Conservation (phyloP, 345 rosid genomes). For the Microthlaspi erraticum region DNA sequence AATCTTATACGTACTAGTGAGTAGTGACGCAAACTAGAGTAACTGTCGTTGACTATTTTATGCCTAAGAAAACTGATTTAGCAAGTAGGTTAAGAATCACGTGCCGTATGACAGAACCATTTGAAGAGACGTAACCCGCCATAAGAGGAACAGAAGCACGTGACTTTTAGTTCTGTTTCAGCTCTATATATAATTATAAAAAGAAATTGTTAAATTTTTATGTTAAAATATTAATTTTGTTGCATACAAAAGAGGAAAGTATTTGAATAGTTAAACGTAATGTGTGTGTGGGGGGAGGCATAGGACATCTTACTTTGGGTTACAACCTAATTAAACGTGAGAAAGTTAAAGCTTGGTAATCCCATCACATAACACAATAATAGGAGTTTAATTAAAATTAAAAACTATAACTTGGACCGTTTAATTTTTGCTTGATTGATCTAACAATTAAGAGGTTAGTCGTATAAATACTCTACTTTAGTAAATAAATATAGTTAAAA, state of each 20-base stretch:
- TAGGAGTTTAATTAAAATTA: constrained; percentile 4
- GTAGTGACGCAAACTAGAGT: constrained; percentile 9
- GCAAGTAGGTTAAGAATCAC: constrained; percentile 39
- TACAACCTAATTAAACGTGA: constrained; percentile 22
- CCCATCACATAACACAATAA: not conserved
- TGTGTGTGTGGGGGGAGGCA: constrained; percentile 14
- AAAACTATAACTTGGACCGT: not conserved
- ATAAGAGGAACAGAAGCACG: constrained; percentile 40
- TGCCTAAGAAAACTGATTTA: not conserved
- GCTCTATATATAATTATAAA: constrained; percentile 7
- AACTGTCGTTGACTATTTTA: constrained; percentile 15
- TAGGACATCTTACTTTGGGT: constrained; percentile 32
- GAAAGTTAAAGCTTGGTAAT: constrained; percentile 11
- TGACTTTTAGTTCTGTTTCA: constrained; percentile 32
- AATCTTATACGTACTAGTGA: not conserved
- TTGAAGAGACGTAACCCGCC: constrained; percentile 34
- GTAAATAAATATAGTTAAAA: too few relatives aligned
- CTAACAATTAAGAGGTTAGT: not conserved
- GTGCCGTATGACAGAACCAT: constrained; percentile 36
- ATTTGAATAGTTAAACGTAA: constrained; percentile 26
- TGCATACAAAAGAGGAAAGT: constrained; percentile 18
- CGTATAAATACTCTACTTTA: too few relatives aligned
- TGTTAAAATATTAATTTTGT: not conserved
- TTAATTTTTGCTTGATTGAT: not conserved
- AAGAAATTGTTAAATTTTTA: not conserved